Conservation (phyloP, 257 asterid species). For the Marsdenia floribunda region DNA sequence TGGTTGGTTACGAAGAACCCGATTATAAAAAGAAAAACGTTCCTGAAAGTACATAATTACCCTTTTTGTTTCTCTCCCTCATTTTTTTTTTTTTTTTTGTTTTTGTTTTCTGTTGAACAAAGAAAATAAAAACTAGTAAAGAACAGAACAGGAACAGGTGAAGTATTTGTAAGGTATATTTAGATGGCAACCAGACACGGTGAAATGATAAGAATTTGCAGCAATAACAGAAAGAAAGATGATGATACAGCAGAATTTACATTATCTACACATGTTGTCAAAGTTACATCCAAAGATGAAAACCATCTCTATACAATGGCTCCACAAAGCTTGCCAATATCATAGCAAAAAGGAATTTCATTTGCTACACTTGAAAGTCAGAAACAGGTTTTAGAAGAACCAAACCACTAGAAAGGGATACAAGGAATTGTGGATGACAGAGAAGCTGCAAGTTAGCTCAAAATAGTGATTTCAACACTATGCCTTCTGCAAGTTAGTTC, state of each 20-base stretch:
- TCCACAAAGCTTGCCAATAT: background rate
- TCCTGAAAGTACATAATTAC: conserved; percentile 10
- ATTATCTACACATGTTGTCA: background rate
- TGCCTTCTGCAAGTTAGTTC: too few relatives aligned
- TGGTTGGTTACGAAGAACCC: conserved; percentile 5
- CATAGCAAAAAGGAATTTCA: too few relatives aligned
- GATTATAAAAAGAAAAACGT: background rate
- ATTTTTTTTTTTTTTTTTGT: background rate
- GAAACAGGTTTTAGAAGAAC: background rate
- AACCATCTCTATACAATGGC: background rate
- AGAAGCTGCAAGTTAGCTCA: background rate
- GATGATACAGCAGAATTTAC: conserved; percentile 3
- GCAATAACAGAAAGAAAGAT: background rate
- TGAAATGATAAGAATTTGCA: background rate
- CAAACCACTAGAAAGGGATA: background rate
- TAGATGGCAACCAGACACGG: too few relatives aligned
- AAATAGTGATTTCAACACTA: too few relatives aligned
- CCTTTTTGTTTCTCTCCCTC: background rate
- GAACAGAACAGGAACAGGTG: too few relatives aligned
- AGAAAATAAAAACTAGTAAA: too few relatives aligned
- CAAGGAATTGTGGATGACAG: conserved; percentile 1
- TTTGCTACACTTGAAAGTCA: too few relatives aligned
- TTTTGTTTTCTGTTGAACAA: background rate
- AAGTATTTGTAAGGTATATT: too few relatives aligned
- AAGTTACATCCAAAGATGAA: conserved; percentile 2